Conservation (phyloP, 768 basidiomycete genomes). For the Pulveroboletus sp. region DNA sequence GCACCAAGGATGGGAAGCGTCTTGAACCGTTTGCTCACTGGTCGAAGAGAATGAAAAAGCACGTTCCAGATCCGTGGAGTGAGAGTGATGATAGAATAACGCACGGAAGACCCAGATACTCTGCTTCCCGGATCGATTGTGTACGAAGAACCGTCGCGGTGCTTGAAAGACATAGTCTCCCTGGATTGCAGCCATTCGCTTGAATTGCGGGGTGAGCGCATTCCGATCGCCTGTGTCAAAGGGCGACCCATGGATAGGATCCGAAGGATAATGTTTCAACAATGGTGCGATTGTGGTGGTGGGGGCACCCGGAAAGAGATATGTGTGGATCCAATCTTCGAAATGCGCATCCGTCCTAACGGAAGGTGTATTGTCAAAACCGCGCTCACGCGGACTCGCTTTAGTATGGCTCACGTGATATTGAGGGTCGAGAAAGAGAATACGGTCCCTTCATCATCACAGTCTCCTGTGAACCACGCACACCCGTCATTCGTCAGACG, state of each 20-base stretch:
- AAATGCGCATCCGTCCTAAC: constrained; percentile 25
- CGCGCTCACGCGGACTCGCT: neutral
- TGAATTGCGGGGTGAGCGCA: constrained; percentile 44
- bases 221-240: constrained; percentile 46
- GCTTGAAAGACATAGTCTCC: constrained; percentile 51
- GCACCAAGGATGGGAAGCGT: constrained; percentile 40
- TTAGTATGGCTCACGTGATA: constrained; percentile 36
- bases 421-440: constrained; percentile 46
- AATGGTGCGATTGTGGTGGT: constrained; percentile 24
- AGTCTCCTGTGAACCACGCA: constrained; percentile 24
- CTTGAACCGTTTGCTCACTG: constrained; percentile 40
- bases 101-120: constrained; percentile 34
- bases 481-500: neutral
- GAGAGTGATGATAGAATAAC: neutral
- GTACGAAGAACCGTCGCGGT: constrained; percentile 44
- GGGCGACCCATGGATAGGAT: constrained; percentile 45
- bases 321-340: constrained; percentile 29
- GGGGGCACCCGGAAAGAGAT: constrained; percentile 28
- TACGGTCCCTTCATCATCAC: constrained; percentile 41
- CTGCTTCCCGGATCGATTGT: constrained; percentile 34
- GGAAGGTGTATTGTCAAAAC: neutral
- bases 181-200: constrained; percentile 45
- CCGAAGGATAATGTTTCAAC: constrained; percentile 33
- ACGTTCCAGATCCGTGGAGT: neutral
- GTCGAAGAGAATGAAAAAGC: neutral